A percentile compares a stretch with the other conserved stretches of the same genome.
phyloP scores from a whole-genome alignment of 768 basidiomycete genomes.

The Jaapia argillacea region DNA sequence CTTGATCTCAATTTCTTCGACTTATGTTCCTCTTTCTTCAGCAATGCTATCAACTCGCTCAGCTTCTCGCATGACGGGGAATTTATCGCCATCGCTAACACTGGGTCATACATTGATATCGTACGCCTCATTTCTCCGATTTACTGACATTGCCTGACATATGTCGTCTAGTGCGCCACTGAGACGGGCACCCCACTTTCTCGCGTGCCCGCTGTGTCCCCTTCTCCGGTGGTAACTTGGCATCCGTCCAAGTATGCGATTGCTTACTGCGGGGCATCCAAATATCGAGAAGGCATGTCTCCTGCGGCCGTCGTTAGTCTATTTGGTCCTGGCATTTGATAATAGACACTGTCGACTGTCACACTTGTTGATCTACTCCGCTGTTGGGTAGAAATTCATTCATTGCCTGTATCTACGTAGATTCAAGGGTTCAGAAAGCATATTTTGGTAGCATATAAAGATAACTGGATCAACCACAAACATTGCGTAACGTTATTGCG shows the following conservation, averaged over 20 bases:
- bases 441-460: no score
- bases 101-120: constrained; percentile 68
- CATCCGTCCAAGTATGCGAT: constrained; percentile 77
- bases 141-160: constrained; percentile 1
- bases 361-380: no score
- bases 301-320: constrained; percentile 63
- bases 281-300: constrained; percentile 51
- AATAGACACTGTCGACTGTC: no score
- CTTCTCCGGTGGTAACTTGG: constrained; percentile 73
- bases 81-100: constrained; percentile 68
- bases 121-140: constrained; percentile 29
- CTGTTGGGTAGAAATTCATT: no score
- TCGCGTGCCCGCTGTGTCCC: constrained; percentile 62
- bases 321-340: constrained; percentile 43
- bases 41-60: constrained; percentile 60
- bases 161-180: constrained; percentile 52
- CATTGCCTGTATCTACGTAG: no score
- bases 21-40: constrained; percentile 16
- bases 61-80: constrained; percentile 83
- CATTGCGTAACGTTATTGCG: no score
- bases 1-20: constrained; percentile 1
- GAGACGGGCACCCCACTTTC: constrained; percentile 69
- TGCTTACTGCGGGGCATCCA: constrained; percentile 75
- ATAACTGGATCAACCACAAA: no score
- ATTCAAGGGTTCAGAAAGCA: no score